phyloP scores from a whole-genome alignment of 192 early-diverging fungal species.

The Linnemannia schmuckeri region DNA sequence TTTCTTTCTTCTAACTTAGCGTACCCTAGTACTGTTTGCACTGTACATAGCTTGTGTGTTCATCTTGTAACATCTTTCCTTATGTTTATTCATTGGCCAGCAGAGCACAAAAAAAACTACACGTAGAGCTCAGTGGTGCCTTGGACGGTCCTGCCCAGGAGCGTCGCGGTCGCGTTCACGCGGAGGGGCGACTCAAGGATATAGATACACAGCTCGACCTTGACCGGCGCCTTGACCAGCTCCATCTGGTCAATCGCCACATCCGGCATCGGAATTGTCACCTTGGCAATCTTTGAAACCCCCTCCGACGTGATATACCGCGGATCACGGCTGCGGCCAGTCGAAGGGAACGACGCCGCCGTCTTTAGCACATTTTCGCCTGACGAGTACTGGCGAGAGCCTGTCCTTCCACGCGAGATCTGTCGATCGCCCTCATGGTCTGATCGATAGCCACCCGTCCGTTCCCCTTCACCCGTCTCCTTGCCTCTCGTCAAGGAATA shows the following conservation, averaged over 20 bases:
- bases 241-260: constrained; percentile 52
- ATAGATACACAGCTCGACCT: constrained; percentile 49
- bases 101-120: constrained; percentile 4
- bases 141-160: constrained; percentile 34
- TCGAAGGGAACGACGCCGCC: constrained; percentile 33
- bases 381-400: constrained; percentile 13
- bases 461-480: not conserved
- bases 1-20: not conserved
- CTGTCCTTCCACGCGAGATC: constrained; percentile 1
- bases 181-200: constrained; percentile 39
- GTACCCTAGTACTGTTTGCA: not conserved
- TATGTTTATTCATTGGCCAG: not conserved
- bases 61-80: not conserved
- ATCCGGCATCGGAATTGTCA: constrained; percentile 51
- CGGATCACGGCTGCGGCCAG: constrained; percentile 20
- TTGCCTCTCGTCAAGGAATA: not conserved
- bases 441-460: constrained; percentile 11
- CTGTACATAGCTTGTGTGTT: not conserved
- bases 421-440: constrained; percentile 37
- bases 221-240: constrained; percentile 45
- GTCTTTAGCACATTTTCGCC: constrained; percentile 30
- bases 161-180: constrained; percentile 36
- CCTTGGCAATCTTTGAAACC: constrained; percentile 53
- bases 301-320: constrained; percentile 49
- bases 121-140: constrained; percentile 35